phyloP scores from a whole-genome alignment of 1,139 yeast genomes.

The Nadsonia commutata region DNA sequence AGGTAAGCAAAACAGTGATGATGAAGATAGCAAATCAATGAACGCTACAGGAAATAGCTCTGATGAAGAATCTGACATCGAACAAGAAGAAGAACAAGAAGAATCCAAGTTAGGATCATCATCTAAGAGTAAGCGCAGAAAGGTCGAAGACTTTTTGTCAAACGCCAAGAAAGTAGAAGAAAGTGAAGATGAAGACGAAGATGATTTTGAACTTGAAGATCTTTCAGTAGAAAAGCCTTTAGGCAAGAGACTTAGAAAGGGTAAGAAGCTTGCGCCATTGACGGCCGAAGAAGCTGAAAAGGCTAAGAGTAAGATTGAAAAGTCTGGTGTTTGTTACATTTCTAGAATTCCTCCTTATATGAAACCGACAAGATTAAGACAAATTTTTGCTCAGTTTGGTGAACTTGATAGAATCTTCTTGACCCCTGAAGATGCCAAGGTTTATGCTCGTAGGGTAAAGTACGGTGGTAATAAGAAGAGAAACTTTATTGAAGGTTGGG shows the following conservation, averaged over 20 bases:
- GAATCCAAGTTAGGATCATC: constrained; percentile 3
- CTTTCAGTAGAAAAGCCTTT: neutral
- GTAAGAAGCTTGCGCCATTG: constrained; percentile 17
- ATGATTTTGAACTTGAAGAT: constrained; percentile 5
- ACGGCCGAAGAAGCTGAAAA: constrained; percentile 20
- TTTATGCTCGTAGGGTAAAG: constrained; percentile 54
- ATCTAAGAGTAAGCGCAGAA: constrained; percentile 2
- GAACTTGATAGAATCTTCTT: constrained; percentile 70
- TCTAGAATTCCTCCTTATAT: constrained; percentile 91
- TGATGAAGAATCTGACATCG: constrained; percentile 3
- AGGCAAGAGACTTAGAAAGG: neutral
- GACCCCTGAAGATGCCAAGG: constrained; percentile 67
- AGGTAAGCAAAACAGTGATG: constrained; percentile 1
- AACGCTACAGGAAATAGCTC: neutral
- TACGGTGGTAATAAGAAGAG: constrained; percentile 91
- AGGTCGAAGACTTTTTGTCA: constrained; percentile 2
- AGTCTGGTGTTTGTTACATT: constrained; percentile 81
- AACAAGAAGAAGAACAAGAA: constrained; percentile 7
- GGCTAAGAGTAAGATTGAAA: constrained; percentile 31
- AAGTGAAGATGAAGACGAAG: constrained; percentile 7
- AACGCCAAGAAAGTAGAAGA: constrained; percentile 6
- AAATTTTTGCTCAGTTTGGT: constrained; percentile 69
- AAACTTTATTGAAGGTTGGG: constrained; percentile 94
- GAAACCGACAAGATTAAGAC: constrained; percentile 86
- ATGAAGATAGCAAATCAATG: constrained; percentile 2